Percentiles rank a stretch among this genome's conserved stretches.
Evolutionary conservation across 495 filamentous ascomycete species (phyloP).

Genomic region (Aspergillus indologenus): DNA sequence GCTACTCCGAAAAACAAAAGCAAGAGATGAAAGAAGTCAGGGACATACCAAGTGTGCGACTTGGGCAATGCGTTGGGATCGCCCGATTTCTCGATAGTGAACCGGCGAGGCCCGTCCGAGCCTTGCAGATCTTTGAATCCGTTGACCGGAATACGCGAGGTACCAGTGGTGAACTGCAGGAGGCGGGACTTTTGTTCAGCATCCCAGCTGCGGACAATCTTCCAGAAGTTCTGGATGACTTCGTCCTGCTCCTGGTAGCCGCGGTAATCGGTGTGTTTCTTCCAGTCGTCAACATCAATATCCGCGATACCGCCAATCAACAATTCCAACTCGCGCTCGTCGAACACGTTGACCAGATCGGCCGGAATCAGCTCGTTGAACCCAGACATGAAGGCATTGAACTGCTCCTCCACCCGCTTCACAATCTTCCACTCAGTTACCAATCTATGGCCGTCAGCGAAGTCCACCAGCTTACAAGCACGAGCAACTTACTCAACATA

Average conservation of each 20-base stretch:
- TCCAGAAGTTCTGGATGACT: conserved; percentile 98
- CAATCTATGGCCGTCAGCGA: conserved; percentile 46
- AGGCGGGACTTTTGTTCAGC: conserved; percentile 96
- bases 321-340: conserved; percentile 94
- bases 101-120: conserved; percentile 89
- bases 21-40: not conserved
- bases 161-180: conserved; percentile 96
- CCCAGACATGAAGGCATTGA: conserved; percentile 93
- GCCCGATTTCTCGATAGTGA: conserved; percentile 97
- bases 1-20: not conserved
- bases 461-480: not conserved
- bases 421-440: conserved; percentile 99
- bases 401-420: conserved; percentile 96
- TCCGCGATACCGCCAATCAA: conserved; percentile 98
- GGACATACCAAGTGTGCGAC: conserved; percentile 90
- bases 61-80: conserved; percentile 88
- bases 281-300: conserved; percentile 99
- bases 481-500: conserved; percentile 73
- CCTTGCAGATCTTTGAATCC: conserved; percentile 99
- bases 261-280: conserved; percentile 99
- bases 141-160: conserved; percentile 96
- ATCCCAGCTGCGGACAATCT: conserved; percentile 94
- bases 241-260: conserved; percentile 98
- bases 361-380: conserved; percentile 97
- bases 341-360: conserved; percentile 97